Evolutionary conservation across 1,284 basidiomycete species (phyloP).

Genomic region (Phenoliferia sp.): DNA sequence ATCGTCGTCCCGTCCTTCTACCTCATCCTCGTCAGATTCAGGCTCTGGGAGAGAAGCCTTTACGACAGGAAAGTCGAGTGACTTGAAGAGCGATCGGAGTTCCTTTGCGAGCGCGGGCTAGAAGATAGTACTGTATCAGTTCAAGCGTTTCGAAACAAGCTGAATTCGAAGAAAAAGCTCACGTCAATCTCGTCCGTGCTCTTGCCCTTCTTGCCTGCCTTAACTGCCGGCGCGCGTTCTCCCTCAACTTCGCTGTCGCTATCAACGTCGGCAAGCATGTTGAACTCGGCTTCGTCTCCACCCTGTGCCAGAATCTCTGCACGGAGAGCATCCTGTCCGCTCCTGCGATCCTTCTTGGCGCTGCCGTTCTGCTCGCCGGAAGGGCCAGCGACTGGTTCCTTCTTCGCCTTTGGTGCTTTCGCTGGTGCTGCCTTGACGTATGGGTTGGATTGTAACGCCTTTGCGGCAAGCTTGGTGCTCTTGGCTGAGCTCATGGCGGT

Average conservation of each 20-base stretch:
- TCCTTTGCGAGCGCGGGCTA: conserved; percentile 47
- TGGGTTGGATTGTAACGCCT: not conserved
- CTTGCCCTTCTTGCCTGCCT: conserved; percentile 18
- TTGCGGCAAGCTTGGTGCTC: not conserved
- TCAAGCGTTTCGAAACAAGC: conserved; percentile 27
- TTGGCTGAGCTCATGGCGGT: not conserved
- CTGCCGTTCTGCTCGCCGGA: not conserved
- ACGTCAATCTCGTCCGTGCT: not conserved
- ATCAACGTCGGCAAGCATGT: conserved; percentile 48
- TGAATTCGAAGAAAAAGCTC: not conserved
- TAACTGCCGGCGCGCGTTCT: conserved; percentile 38
- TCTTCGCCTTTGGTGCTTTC: not conserved
- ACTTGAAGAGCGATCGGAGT: conserved; percentile 51
- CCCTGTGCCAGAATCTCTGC: conserved; percentile 50
- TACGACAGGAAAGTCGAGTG: conserved; percentile 48
- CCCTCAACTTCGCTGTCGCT: conserved; percentile 44
- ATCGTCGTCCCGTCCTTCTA: not conserved
- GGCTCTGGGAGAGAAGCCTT: conserved; percentile 10
- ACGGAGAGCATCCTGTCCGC: conserved; percentile 31
- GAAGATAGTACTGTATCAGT: no score
- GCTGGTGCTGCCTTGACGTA: not conserved
- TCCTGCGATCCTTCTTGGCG: not conserved
- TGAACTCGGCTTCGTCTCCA: conserved; percentile 52
- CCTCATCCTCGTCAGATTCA: conserved; percentile 24
- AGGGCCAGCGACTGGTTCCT: not conserved